Conservation (phyloP, 1,284 basidiomycete genomes). For the Phellinidium pouzarii region DNA sequence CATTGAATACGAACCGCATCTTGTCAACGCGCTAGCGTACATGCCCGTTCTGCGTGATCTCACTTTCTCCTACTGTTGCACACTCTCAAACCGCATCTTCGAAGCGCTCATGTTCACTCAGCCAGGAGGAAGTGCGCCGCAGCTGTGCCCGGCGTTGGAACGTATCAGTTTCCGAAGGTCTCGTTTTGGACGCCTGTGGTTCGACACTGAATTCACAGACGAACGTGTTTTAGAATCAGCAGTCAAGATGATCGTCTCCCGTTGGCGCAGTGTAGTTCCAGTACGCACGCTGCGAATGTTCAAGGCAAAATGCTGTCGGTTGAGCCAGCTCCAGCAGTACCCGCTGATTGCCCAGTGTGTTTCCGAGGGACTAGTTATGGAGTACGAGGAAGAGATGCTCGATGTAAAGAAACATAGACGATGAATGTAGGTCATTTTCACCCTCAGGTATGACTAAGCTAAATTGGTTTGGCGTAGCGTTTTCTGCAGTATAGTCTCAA, state of each 20-base stretch:
- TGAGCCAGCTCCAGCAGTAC: neutral
- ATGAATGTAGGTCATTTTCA: neutral
- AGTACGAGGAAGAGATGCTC: neutral
- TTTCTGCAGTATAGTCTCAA: too few relatives aligned
- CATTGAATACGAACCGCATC: neutral
- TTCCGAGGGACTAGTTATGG: neutral
- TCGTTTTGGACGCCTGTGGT: too few relatives aligned
- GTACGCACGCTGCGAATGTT: neutral
- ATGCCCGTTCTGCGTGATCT: neutral
- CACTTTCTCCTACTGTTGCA: neutral
- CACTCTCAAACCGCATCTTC: neutral
- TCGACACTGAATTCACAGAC: too few relatives aligned
- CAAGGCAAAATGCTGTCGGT: neutral
- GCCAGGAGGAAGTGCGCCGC: neutral
- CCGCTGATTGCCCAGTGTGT: neutral
- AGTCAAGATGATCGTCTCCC: neutral
- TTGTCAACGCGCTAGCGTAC: neutral
- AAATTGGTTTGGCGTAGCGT: too few relatives aligned
- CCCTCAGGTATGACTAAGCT: neutral
- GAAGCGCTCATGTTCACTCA: neutral
- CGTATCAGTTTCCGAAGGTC: neutral
- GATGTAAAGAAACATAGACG: neutral
- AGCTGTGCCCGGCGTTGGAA: neutral
- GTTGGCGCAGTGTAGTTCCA: neutral
- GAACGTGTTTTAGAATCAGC: neutral